Evolutionary conservation across 106 monocot species (phyloP).

Genomic region (Acanthochlamys bracteata): DNA sequence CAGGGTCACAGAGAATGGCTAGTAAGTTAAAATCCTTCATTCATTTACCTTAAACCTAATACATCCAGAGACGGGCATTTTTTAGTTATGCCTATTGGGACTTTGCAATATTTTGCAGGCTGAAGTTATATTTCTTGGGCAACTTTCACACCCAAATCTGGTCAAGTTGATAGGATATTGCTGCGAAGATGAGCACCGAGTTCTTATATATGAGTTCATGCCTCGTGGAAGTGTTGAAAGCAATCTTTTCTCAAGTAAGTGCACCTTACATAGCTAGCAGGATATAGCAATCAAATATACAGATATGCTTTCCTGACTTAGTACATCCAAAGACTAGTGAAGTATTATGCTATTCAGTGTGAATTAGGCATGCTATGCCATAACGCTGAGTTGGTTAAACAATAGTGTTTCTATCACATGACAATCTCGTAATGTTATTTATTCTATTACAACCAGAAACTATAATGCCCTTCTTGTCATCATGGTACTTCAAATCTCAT

Average conservation of each 20-base stretch:
- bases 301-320: not conserved
- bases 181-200: constrained; percentile 45
- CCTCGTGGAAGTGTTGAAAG: constrained; percentile 42
- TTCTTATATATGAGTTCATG: constrained; percentile 57
- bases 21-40: constrained; percentile 22
- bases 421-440: too few species aligned
- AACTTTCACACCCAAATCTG: constrained; percentile 57
- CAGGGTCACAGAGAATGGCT: constrained; percentile 93
- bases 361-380: too few species aligned
- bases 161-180: constrained; percentile 51
- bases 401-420: too few species aligned
- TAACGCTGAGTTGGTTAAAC: too few species aligned
- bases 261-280: too few species aligned
- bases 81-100: not conserved
- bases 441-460: too few species aligned
- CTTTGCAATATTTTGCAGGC: constrained; percentile 23
- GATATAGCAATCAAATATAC: not conserved
- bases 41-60: not conserved
- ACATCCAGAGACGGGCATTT: too few species aligned
- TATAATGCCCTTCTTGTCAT: too few species aligned
- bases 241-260: constrained; percentile 28
- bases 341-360: too few species aligned
- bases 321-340: too few species aligned
- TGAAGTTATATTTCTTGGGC: constrained; percentile 57
- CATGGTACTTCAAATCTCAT: not conserved